Evolutionary conservation across 106 monocot species (phyloP).

Genomic region (Iris macrosiphon): DNA sequence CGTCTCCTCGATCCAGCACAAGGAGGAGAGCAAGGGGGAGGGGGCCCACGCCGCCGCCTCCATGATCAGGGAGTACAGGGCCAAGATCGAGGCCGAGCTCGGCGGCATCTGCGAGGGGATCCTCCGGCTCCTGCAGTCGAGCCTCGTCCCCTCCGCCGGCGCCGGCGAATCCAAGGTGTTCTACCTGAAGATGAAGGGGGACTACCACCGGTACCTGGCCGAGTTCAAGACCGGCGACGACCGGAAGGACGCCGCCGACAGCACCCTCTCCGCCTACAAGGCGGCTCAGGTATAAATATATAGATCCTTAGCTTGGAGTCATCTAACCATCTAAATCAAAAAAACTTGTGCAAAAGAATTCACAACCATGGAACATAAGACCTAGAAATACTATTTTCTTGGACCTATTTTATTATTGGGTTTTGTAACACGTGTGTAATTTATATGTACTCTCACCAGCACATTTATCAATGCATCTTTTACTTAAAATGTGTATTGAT

Average conservation of each 20-base stretch:
- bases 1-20: slow-evolving; percentile 14
- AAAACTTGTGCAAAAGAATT: too few relatives aligned
- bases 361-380: too few relatives aligned
- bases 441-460: too few relatives aligned
- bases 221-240: slow-evolving; percentile 14
- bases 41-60: slow-evolving; percentile 3
- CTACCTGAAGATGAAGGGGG: slow-evolving; percentile 20
- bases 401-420: too few relatives aligned
- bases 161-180: slow-evolving; percentile 17
- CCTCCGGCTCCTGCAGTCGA: slow-evolving; percentile 2
- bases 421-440: too few relatives aligned
- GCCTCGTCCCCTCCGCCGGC: slow-evolving; percentile 2
- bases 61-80: slow-evolving; percentile 13
- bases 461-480: too few relatives aligned
- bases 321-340: too few relatives aligned
- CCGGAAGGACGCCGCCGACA: slow-evolving; percentile 11
- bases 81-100: slow-evolving; percentile 9
- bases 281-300: slow-evolving; percentile 19
- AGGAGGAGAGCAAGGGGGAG: slow-evolving; percentile 10
- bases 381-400: too few relatives aligned
- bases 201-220: slow-evolving; percentile 13
- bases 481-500: too few relatives aligned
- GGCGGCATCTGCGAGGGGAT: slow-evolving; percentile 5
- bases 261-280: slow-evolving; percentile 10
- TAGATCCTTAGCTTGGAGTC: too few relatives aligned